Base-by-base conservation (phyloP, 1,284 basidiomycete species). In the Irpex sp. region DNA sequence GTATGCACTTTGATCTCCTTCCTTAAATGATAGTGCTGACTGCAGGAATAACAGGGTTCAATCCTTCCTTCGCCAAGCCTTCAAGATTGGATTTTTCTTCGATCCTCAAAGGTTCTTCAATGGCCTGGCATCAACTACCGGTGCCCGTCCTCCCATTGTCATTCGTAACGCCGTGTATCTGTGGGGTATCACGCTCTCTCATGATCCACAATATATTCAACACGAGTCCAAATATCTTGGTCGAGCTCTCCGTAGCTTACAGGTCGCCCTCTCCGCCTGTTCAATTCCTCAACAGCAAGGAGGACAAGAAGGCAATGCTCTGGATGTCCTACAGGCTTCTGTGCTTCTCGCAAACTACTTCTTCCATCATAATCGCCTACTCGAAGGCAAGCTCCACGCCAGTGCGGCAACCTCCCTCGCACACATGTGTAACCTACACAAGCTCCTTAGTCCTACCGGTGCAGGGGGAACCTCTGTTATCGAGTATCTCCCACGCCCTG, bases 281-380 rank as follows among this genome's bases (percentile, higher is more conserved):
- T 55, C 53, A 3, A 36, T 31, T 35, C 53, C 15, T 19, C 69
- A 72, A 4, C 73, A 74, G 47, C 69, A 71, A 46, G 39, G 39
- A 46, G 13, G n/a, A 56, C 70, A 74, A 49, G 69, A 70, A 58
- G 69, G 75, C 9, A 65, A 78, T 17, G 73, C 83, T 43, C 66
- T 84, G 5, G 72, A 78, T 57, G 70, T 69, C 19, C 72, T 79
- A 13, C 78, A 79, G 64, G 78, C 79, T 0, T 76, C 79, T 58
- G 69, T 78, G 3, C 71, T 81, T 1, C 70, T 81, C 26, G 76
- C 78, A 0, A 72, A 74, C 51, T 80, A 79, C 65, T 79, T 78
- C 67, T 73, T 77, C 54, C 72, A 71, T 47, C 70, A 74, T n/a
- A 74, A 73, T 15, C 69, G 75, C n/a, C 66, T 74, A 19, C 66